phyloP scores from a whole-genome alignment of 1,284 basidiomycete species.

The Apiotrichum domesticum region DNA sequence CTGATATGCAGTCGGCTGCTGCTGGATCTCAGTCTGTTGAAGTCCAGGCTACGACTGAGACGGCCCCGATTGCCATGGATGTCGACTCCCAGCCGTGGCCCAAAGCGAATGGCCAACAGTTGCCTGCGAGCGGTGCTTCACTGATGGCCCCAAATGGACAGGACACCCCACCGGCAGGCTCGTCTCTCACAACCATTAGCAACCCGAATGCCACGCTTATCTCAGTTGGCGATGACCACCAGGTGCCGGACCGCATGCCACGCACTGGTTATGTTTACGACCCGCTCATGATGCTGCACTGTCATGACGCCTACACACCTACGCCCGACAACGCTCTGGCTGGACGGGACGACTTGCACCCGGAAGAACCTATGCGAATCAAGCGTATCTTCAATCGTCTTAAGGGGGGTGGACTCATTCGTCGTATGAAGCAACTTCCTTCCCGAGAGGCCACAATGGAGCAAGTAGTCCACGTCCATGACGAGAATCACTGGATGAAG shows the following conservation, averaged over 20 bases:
- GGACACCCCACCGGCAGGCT: not conserved
- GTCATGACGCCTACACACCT: slow-evolving; percentile 41
- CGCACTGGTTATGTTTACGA: slow-evolving; percentile 80
- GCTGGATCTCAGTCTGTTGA: too few relatives aligned
- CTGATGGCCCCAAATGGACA: slow-evolving; percentile 1
- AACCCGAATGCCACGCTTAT: slow-evolving; percentile 1
- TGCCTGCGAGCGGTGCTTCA: not conserved
- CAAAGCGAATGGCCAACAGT: not conserved
- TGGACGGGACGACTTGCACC: slow-evolving; percentile 54
- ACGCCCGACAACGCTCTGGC: slow-evolving; percentile 43
- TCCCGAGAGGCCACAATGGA: slow-evolving; percentile 66
- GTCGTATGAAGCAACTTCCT: slow-evolving; percentile 70
- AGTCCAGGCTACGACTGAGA: not conserved
- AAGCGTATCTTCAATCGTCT: slow-evolving; percentile 68
- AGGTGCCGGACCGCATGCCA: slow-evolving; percentile 14
- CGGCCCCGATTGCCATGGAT: not conserved
- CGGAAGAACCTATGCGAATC: slow-evolving; percentile 84
- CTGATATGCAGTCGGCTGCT: too few relatives aligned
- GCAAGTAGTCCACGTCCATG: slow-evolving; percentile 84
- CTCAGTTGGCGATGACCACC: not conserved
- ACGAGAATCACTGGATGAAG: slow-evolving; percentile 82
- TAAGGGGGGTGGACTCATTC: slow-evolving; percentile 56
- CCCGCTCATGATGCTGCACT: slow-evolving; percentile 77
- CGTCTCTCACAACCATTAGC: not conserved
- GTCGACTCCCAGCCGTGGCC: not conserved